Evolutionary conservation across 768 basidiomycete species (phyloP), one percentile per base, ranked within the genome.

Genomic region (Porpolomopsis calyptriformis): DNA sequence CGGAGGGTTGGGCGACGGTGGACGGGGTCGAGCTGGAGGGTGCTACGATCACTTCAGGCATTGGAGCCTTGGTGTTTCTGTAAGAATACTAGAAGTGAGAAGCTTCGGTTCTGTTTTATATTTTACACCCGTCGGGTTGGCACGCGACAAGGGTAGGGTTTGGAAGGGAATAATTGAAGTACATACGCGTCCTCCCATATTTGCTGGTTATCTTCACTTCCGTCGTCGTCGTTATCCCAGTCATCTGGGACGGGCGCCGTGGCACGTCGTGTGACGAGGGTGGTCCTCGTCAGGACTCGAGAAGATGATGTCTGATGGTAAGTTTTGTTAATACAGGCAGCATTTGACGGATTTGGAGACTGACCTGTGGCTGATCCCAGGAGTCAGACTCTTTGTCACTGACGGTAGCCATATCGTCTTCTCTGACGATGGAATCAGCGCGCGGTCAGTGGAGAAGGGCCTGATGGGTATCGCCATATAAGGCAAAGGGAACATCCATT

Each of bases 131-230:
- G n/a, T n/a, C n/a, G n/a, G n/a, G n/a, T n/a, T n/a, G n/a, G n/a
- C n/a, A 8, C 22, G 10, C 10, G 7, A 40, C 12, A 40, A 39
- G 20, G 37, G 11, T 39, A 10, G 4, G 16, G 37, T 20, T 39
- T 16, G 10, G n/a, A 20, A 19, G n/a, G 37, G n/a, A 11, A 19
- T 19, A 19, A n/a, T n/a, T 39, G 10, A 39, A 10, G 37, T 16
- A 20, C 82, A 64, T 57, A 85, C 84, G 84, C 84, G 53, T 76
- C 70, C 49, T 79, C 73, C 83, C 84, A 85, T 42, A 85, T 66
- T 45, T 34, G 64, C 64, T 37, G 70, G 71, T 4, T 58, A 59
- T 45, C 43, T 20, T 20, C 40, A 23, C 27, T 27, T 1, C 72
- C 76, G 0, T 73, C 72, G 2, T 73, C 70, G 8, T 71, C 69